Base-by-base conservation (phyloP, 2,329 filamentous ascomycete genomes). In the Rugonectria rugulosa region DNA sequence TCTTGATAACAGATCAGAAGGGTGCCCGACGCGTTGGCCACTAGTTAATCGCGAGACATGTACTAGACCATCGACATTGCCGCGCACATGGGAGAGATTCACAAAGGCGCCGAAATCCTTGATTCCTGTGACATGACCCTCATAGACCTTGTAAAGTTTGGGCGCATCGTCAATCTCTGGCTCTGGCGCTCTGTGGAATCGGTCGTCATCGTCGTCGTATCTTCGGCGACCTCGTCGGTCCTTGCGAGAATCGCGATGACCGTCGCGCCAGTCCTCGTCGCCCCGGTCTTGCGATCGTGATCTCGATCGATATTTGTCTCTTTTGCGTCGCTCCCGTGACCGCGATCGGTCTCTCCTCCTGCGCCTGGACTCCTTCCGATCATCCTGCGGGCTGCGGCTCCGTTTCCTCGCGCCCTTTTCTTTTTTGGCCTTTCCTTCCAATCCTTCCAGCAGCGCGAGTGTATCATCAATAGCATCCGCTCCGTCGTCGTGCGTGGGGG, bases 41-140 rank as follows among this genome's bases (percentile, higher is more conserved):
- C 93, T 88, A 44, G 88, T 85, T 73, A 99, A 89, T 19, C 91
- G 90, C 20, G 94, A 97, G 23, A 99, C 87, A 70, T 99, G 95
- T 1, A 99, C 94, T 61, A 99, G 79, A 0, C 95, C 95, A 70
- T 97, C 93, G 1, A 96, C 89, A 72, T 92, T 96, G 41, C 93
- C 94, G 66, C 83, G 87, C 1, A 99, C 89, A 15, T 92, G 90
- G 63, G 88, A 84, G n/a, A 99, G 73, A 64, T 96, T 97, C 54
- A 98, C 92, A 73, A 99, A 99, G 1, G 88, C 92, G 10, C 95
- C 95, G 75, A 98, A 99, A 59, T 97, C 92, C 68, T 97, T 98
- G 49, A 99, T 81, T 0, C 93, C 92, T 0, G 92, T 97, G 12
- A 98, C 91, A 67, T 88, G 88, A 2, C 95, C 95, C 60, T 92